These are phyloP conservation scores for Nemania sp. DNA, from an alignment of 2,329 filamentous ascomycete species.

Conservation along the genomic window DNA sequence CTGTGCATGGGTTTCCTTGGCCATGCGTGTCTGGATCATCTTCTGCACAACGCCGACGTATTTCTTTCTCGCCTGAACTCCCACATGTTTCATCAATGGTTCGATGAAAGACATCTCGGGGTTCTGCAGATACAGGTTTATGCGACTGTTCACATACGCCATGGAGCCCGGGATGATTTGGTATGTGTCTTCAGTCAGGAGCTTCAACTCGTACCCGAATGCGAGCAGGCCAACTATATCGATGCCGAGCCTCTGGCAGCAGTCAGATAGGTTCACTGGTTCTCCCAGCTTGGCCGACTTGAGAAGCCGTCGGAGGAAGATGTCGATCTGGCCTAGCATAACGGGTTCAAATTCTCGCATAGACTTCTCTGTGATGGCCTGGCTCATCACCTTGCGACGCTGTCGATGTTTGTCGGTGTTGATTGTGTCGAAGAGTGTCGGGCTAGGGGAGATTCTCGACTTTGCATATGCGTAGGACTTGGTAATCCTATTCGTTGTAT, in stretches of 20 bases:
- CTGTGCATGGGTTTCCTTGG: not conserved
- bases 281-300: not conserved
- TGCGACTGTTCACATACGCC: not conserved
- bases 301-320: not conserved
- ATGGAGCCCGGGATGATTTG: not conserved
- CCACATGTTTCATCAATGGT: too few species aligned
- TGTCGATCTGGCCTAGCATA: not conserved
- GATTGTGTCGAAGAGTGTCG: not conserved
- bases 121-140: not conserved
- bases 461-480: not conserved
- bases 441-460: not conserved
- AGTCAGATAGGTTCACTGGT: not conserved
- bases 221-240: not conserved
- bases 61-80: too few species aligned
- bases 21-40: too few species aligned
- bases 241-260: not conserved
- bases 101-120: not conserved
- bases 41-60: too few species aligned
- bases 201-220: not conserved
- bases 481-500: not conserved
- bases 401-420: not conserved
- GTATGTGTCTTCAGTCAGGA: not conserved
- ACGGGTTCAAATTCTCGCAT: not conserved
- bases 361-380: not conserved
- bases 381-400: not conserved